Base-by-base conservation (phyloP, 2,329 filamentous ascomycete genomes). In the Fusarium sp. region DNA sequence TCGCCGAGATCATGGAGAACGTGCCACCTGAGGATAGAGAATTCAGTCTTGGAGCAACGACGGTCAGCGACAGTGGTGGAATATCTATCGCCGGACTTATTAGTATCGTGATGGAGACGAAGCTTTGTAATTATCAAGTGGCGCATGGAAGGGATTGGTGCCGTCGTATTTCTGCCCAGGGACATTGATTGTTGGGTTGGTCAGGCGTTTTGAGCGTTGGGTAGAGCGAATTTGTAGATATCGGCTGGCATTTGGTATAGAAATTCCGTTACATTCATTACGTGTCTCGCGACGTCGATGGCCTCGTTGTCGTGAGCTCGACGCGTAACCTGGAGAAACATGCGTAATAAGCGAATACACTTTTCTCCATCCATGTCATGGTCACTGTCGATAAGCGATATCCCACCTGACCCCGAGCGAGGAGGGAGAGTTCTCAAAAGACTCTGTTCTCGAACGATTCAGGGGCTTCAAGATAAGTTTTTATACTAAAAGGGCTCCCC, bases 1-100 rank as follows among this genome's bases (percentile, higher is more conserved):
- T 98, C 82, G 94, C 95, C 1, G 94, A 97, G 80, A 98, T 99
- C 70, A 92, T 94, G 81, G 94, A 98, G 78, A 91, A 91, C 12
- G 91, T 98, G 2, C 90, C 91, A 0, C 85, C 88, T 9, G 89
- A 91, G 38, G 95, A 98, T 60, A 89, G 96, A 11, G 96, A 99
- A 83, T 98, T 98, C 79, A 97, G 94, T 68, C 84, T 99, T 4
- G 91, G 94, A 0, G 96, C 95, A 0, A 96, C 95, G 6, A 97
- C 93, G 32, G 96, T 98, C 45, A 97, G 94, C 80, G 96, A 98
- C 81, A 96, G 94, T 45, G 95, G 86, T 0, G 96, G 96, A 0
- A 97, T 98, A 39, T 98, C 94, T 79, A 88, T 97, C 18, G 96
- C 96, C 1, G 94, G 94, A 0, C 91, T 98, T 55, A 77, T 98